Base-by-base conservation (phyloP, 345 rosid genomes). In the Viola odorata region DNA sequence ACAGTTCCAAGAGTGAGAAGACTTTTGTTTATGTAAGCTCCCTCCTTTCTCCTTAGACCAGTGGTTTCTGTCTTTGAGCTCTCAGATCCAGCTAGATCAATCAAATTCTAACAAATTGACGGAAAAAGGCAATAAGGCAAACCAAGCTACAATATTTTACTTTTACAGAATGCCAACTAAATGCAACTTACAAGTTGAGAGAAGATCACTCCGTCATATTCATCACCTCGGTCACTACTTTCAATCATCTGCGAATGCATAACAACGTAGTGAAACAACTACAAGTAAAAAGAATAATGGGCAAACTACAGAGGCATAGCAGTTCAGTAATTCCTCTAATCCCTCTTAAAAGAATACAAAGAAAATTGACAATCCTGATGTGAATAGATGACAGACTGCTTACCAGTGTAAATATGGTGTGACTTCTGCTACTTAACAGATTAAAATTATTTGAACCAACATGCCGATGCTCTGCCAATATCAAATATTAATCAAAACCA, bases 51-150 rank as follows among this genome's bases (percentile, higher is more conserved):
- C 77, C 99, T 73, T 54, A 95, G 57, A 60, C 99, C 99, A 67
- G 96, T 91, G 65, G 99, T 95, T 80, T 95, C 99, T 12, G 99
- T 91, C 81, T 95, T 95, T 66, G 99, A 91, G 78, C 99, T 95
- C 84, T 95, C 99, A 57, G 99, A 95, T 73, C 99, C 99, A 71
- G 99, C 99, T 53, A 95, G 83, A 75, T 95, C 99, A 44, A 95
- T 95, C 85, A 95, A 78, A 84, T 95, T 95, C 99, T 95, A 78
- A 55, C 55, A 73, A 70, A 65, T 23, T 23, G 32, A 23, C 32
- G 51, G 37, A 67, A 65, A 13, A 55, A 73, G 9, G 42, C 40
- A 39, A 44, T 55, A 54, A 52, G 52, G 70, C 56, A 42, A 69
- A 50, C 5, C 44, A 53, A 36, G 41, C 6, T 45, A 50, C 47